Evolutionary conservation across 345 rosid species (phyloP).

Genomic region (Isatis tinctoria): DNA sequence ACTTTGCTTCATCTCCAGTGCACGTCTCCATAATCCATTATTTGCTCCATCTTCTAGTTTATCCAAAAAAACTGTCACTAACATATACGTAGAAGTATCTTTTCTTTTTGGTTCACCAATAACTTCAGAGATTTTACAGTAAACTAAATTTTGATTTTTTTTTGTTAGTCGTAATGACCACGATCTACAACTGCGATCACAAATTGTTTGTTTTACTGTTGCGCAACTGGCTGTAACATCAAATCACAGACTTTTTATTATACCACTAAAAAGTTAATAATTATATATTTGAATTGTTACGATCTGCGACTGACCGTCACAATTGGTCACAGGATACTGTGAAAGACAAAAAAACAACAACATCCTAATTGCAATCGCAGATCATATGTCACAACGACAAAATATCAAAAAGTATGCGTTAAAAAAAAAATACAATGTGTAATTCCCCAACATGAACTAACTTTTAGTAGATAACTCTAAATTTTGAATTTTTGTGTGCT

Average conservation of each 20-base stretch:
- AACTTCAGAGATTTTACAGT: not conserved
- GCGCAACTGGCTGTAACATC: no score
- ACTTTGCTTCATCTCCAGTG: slow-evolving; percentile 24
- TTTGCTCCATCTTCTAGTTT: slow-evolving; percentile 21
- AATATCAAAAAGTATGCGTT: not conserved
- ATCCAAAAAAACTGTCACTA: slow-evolving; percentile 5
- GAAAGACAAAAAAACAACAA: no score
- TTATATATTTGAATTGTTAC: no score
- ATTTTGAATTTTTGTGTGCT: not conserved
- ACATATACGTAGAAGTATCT: not conserved
- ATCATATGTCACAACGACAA: no score
- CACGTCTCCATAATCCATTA: slow-evolving; percentile 33
- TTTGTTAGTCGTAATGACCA: no score
- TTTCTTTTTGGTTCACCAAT: not conserved
- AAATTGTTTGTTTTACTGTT: no score
- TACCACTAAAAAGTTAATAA: no score
- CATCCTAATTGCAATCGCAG: no score
- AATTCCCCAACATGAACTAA: not conserved
- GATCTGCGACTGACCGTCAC: no score
- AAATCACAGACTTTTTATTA: no score
- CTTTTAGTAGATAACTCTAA: not conserved
- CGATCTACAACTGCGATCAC: no score
- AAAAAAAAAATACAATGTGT: not conserved
- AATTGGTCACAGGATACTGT: no score
- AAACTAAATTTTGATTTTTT: not conserved